Base-by-base conservation (phyloP, 1,284 basidiomycete genomes). In the Ganoderma resinaceum region DNA sequence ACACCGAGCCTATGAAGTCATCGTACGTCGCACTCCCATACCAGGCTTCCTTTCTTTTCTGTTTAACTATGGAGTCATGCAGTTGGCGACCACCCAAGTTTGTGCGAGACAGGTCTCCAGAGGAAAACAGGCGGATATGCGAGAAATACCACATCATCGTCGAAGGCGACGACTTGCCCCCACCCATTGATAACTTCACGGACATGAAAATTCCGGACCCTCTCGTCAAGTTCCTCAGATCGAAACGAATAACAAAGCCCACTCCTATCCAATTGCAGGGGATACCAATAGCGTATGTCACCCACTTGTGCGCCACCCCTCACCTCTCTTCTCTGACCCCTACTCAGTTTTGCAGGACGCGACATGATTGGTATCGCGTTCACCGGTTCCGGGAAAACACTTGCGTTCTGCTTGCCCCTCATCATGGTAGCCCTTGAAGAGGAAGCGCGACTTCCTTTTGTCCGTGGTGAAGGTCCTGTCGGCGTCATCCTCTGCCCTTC, bases 221-320 rank as follows among this genome's bases (percentile, higher is more conserved):
- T 8, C 88, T 99, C 31, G 83, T 99, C 40, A 88, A 92, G 66
- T 92, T 94, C 78, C 86, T 99, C 59, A 91, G 90, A 77, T 86
- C 88, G 42, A 95, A 96, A 71, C 92, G 94, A 59, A 99, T 99
- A 77, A 85, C 87, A 33, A 86, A 83, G 40, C 98, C 98, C 0
- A 97, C 98, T 0, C 97, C 97, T 2, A 99, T 99, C 76, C 98
- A 99, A 79, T 87, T 98, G 61, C 98, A 99, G 82, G 98, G 98
- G 23, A 91, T 99, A 59, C 97, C 98, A 0, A 93, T 95, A 43
- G 98, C 95, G 91, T 95, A 82, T 76, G 92, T 81, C 18, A 40
- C 26, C n/a, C 3, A 65, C 11, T 14, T 7, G 18, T 9, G 61
- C 61, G 63, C 31, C 23, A 23, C 7, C 38, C 1, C 61, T 63